phyloP scores from a whole-genome alignment of 2,329 filamentous ascomycete species.

The Zymoseptoria passerinii region DNA sequence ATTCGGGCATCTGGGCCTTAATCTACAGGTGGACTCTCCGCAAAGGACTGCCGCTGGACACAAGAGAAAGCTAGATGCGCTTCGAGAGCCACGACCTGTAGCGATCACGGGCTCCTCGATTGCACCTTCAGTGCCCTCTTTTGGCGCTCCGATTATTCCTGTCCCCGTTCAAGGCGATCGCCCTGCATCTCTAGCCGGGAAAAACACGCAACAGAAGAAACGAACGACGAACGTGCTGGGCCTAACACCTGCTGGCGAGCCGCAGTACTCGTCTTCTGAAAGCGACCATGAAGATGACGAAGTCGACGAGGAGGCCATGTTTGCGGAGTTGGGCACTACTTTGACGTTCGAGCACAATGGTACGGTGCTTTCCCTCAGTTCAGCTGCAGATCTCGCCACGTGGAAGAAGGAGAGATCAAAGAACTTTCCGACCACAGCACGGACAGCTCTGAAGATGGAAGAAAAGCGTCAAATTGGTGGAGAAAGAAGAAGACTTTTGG shows the following conservation, averaged over 20 bases:
- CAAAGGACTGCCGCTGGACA: constrained; percentile 20
- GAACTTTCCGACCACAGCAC: constrained; percentile 70
- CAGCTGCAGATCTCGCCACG: constrained; percentile 59
- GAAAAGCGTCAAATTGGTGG: constrained; percentile 24
- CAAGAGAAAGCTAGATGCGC: constrained; percentile 29
- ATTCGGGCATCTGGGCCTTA: background rate
- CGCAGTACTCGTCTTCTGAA: constrained; percentile 20
- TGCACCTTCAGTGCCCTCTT: constrained; percentile 28
- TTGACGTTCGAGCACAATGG: constrained; percentile 48
- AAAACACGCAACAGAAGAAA: constrained; percentile 6
- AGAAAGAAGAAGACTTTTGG: constrained; percentile 29
- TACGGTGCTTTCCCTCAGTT: constrained; percentile 45
- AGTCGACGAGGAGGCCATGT: constrained; percentile 58
- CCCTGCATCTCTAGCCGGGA: background rate
- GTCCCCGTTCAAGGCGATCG: constrained; percentile 1
- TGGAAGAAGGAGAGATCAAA: constrained; percentile 76
- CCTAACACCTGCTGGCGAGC: constrained; percentile 46
- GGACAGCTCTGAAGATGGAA: constrained; percentile 49
- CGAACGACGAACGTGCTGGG: constrained; percentile 64
- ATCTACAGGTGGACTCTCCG: constrained; percentile 3
- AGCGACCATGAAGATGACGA: constrained; percentile 55
- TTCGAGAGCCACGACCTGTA: constrained; percentile 14
- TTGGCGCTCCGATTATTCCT: constrained; percentile 21
- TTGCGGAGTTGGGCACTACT: constrained; percentile 26
- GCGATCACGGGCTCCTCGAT: constrained; percentile 10